Base-by-base conservation (phyloP, 179 eudicot species). In the Dionaea muscipula region DNA sequence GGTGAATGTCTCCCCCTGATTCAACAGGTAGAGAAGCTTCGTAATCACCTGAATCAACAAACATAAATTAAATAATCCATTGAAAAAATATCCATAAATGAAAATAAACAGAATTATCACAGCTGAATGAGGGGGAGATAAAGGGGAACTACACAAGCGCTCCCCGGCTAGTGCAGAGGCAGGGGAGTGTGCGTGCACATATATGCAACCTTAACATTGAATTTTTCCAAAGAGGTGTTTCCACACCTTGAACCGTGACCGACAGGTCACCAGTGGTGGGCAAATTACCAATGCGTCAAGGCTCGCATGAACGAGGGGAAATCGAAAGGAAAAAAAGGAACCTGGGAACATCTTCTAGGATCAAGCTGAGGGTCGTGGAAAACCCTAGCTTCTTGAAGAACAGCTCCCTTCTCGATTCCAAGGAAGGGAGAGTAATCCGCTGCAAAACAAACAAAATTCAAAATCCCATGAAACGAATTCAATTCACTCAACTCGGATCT, bases 341-440 rank as follows among this genome's bases (percentile, higher is more conserved):
- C 98, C 94, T 84, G 94, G 40, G 90, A 91, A 53, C 98, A 91
- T 79, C 98, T 75, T 68, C 91, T 72, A 0, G 95, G 74, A 66
- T 86, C 95, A 28, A 84, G 81, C 75, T 86, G 95, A 70, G 88
- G 93, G 40, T 84, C 95, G 47, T 86, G 81, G 63, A 86, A 86
- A 54, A 86, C 88, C 80, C 95, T 77, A 48, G 94, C 95, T 79
- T 86, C 94, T 47, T 86, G 95, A 64, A 86, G 93, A 52, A 86
- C 95, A 4, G 95, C 95, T 9, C 95, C 95, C 64, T 86, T 86
- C 61, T 86, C 95, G 36, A 84, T 84, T 68, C 94, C 95, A 59
- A 77, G 60, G 68, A 86, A 86, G 0, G 95, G 95, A 53, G 93
- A 84, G 66, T 79, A 86, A 47, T 86, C 95, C 21, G 71, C 95